Evolutionary conservation across 768 basidiomycete species (phyloP), one percentile per base, ranked within the genome.

Genomic region (Rhodotorula taiwanensis): DNA sequence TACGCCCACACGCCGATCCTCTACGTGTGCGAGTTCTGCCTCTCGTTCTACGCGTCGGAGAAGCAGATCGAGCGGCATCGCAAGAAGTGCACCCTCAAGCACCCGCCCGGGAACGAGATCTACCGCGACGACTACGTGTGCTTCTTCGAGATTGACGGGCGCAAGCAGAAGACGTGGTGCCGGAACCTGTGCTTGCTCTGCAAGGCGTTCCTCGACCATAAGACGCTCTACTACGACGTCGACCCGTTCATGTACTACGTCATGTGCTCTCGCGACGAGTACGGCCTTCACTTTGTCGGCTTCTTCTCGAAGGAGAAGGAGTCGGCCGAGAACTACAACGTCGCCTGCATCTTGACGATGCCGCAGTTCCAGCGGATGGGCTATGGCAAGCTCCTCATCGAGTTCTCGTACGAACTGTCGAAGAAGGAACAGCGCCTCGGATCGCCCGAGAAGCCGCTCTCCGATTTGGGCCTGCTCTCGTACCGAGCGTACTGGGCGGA

Each of bases 231-330:
- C 79, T 99, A 97, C 79, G 95, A 99, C 79, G 94, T 98, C 71
- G 98, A 97, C 62, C 95, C 95, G 4, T 99, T 99, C 80, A 83
- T 99, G 83, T 99, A 92, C 81, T 99, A 99, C 81, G 88, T 93
- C 76, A 93, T 99, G 93, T 83, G 83, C 53, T 83, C 85, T 73
- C 84, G 91, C 64, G 95, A 99, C 77, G 85, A 88, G 18, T 78
- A 81, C 27, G 95, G 95, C 36, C 91, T 89, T 76, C 95, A 99
- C 75, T 78, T 95, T 70, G 87, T 99, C 69, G 94, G 94, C 30
- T 99, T 97, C 78, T 99, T 99, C 77, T 97, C 92, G 33, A 98
- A 98, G 74, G 95, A 99, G 79, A 99, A 99, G 75, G 95, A 99
- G 76, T 93, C 84, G 4, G 87, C 95, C 31, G 95, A 99, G 72